A percentile compares a stretch with the other conserved stretches of the same genome.
Conservation (phyloP, 1,284 basidiomycete species). For the Somion occarium region DNA sequence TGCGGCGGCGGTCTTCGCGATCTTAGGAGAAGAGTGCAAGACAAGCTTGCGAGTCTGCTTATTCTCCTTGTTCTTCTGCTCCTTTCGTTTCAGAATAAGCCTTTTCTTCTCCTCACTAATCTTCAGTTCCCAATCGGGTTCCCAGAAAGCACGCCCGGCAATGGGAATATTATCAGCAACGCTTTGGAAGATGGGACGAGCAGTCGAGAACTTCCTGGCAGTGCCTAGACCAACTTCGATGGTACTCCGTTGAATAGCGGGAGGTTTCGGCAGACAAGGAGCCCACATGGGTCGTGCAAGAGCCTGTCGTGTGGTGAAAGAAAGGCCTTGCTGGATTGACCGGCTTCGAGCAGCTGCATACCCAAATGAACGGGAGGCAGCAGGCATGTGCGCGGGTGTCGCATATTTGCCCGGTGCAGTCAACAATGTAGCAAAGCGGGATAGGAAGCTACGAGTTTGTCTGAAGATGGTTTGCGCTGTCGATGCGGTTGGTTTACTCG, state of each 20-base stretch:
- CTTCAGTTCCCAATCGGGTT: constrained; percentile 63
- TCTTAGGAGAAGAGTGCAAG: constrained; percentile 8
- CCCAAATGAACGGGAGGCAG: constrained; percentile 27
- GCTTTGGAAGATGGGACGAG: constrained; percentile 70
- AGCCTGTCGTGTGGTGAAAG: constrained; percentile 41
- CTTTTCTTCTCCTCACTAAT: constrained; percentile 38
- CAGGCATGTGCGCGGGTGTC: constrained; percentile 25
- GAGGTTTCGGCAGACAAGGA: constrained; percentile 53
- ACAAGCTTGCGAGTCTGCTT: constrained; percentile 25
- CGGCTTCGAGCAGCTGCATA: constrained; percentile 16
- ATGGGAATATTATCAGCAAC: constrained; percentile 73
- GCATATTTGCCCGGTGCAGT: constrained; percentile 49
- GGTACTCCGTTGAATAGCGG: constrained; percentile 42
- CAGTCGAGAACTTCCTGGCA: constrained; percentile 66
- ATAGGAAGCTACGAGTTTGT: constrained; percentile 48
- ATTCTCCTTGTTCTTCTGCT: constrained; percentile 20
- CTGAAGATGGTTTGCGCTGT: constrained; percentile 46
- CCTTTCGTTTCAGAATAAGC: constrained; percentile 21
- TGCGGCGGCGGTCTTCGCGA: constrained; percentile 7
- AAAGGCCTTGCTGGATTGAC: constrained; percentile 34
- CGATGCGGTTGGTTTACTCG: constrained; percentile 26
- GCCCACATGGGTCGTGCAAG: constrained; percentile 36
- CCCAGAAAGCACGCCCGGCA: constrained; percentile 59
- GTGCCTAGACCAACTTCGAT: constrained; percentile 67
- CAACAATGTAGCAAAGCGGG: constrained; percentile 52